These are phyloP conservation scores for Chrysosporium queenslandicum DNA, from an alignment of 2,329 filamentous ascomycete genomes.

Conservation along the genomic window DNA sequence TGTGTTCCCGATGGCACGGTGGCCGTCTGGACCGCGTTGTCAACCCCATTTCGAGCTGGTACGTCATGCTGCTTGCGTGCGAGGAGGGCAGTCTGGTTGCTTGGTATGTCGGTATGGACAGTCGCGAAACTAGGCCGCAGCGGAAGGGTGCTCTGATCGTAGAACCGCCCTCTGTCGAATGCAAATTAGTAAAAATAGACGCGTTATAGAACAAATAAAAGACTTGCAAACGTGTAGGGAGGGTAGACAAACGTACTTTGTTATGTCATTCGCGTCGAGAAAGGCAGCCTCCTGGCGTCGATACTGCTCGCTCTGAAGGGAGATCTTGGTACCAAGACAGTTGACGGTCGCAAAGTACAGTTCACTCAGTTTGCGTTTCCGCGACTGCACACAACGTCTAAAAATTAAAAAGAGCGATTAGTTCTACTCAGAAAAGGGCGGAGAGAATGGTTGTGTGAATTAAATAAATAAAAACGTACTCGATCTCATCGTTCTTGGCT, in stretches of 20 bases:
- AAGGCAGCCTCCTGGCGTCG: slow-evolving; percentile 44
- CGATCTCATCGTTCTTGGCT: slow-evolving; percentile 44
- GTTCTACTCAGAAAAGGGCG: slow-evolving; percentile 17
- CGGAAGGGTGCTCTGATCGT: slow-evolving; percentile 47
- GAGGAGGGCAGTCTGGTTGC: background rate
- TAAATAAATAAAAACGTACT: slow-evolving; percentile 36
- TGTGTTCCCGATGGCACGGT: background rate
- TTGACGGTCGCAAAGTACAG: slow-evolving; percentile 70
- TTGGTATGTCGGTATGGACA: background rate
- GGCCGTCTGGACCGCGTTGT: background rate
- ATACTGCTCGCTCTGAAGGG: slow-evolving; percentile 45
- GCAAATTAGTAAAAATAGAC: slow-evolving; percentile 3
- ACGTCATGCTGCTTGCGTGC: background rate
- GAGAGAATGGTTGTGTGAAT: slow-evolving; percentile 19
- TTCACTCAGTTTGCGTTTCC: slow-evolving; percentile 84
- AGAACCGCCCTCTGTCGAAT: slow-evolving; percentile 45
- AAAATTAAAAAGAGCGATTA: slow-evolving; percentile 32
- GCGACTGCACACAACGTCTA: slow-evolving; percentile 57
- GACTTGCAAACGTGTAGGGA: background rate
- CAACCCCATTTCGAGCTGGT: background rate
- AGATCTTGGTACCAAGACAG: slow-evolving; percentile 42
- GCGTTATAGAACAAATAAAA: background rate
- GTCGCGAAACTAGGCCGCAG: slow-evolving; percentile 25
- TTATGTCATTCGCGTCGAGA: slow-evolving; percentile 48
- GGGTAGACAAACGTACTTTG: slow-evolving; percentile 41